Evolutionary conservation across 495 filamentous ascomycete genomes (phyloP).

Genomic region (Physcia stellaris): DNA sequence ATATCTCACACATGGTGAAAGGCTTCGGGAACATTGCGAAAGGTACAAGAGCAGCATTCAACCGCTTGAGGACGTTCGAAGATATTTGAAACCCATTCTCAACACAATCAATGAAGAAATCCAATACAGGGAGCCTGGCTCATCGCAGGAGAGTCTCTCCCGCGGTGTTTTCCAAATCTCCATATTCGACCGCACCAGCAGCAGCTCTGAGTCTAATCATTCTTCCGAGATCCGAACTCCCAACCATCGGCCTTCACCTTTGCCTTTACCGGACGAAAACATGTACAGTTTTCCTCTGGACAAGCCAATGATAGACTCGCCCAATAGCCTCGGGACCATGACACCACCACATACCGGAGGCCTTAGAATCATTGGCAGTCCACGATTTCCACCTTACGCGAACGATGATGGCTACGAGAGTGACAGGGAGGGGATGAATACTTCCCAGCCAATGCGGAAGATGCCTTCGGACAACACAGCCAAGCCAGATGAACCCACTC

Average conservation of each 20-base stretch:
- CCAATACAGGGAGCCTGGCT: slow-evolving; percentile 36
- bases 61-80: slow-evolving; percentile 24
- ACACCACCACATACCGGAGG: slow-evolving; percentile 17
- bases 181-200: slow-evolving; percentile 60
- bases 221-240: slow-evolving; percentile 12
- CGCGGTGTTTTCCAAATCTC: slow-evolving; percentile 39
- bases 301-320: slow-evolving; percentile 10
- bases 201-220: slow-evolving; percentile 42
- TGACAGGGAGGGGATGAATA: slow-evolving; percentile 25
- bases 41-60: slow-evolving; percentile 28
- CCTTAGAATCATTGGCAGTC: slow-evolving; percentile 13
- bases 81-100: slow-evolving; percentile 33
- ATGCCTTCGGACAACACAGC: slow-evolving; percentile 14
- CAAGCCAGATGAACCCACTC: slow-evolving; percentile 13
- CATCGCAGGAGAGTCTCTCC: slow-evolving; percentile 32
- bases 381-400: slow-evolving; percentile 19
- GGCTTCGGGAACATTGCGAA: slow-evolving; percentile 26
- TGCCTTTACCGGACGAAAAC: slow-evolving; percentile 10
- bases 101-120: slow-evolving; percentile 43
- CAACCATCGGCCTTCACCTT: slow-evolving; percentile 11
- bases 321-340: slow-evolving; percentile 7
- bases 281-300: slow-evolving; percentile 9
- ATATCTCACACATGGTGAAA: slow-evolving; percentile 26
- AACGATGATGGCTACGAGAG: slow-evolving; percentile 31
- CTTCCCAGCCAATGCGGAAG: slow-evolving; percentile 15